Conservation (phyloP, 345 rosid genomes). For the Populus nigra region DNA sequence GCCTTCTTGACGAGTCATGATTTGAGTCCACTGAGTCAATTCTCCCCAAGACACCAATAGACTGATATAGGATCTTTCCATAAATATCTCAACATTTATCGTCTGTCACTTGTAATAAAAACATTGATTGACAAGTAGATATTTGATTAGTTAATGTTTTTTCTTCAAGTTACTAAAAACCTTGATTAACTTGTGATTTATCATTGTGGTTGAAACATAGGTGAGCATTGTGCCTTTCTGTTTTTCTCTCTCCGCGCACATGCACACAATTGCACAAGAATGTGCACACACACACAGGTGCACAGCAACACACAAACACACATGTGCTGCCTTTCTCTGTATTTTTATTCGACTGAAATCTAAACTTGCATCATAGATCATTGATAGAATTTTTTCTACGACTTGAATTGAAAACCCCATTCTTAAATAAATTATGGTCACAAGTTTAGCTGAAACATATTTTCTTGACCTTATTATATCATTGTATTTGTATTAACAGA, state of each 20-base stretch:
- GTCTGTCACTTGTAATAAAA: background rate
- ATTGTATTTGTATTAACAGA: slow-evolving; percentile 39
- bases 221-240: background rate
- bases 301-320: background rate
- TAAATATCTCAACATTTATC: background rate
- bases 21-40: background rate
- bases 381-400: background rate
- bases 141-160: background rate
- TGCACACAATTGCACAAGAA: background rate
- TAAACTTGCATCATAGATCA: background rate
- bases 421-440: background rate
- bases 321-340: background rate
- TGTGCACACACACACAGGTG: background rate
- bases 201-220: background rate
- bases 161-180: background rate
- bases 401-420: background rate
- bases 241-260: too few relatives aligned
- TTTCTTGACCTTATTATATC: background rate
- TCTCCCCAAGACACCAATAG: background rate
- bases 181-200: background rate
- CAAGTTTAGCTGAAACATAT: background rate
- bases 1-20: background rate
- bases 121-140: background rate
- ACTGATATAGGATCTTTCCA: background rate
- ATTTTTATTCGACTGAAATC: background rate